phyloP scores from a whole-genome alignment of 208 protist genomes.

The Lotmaria passim region DNA sequence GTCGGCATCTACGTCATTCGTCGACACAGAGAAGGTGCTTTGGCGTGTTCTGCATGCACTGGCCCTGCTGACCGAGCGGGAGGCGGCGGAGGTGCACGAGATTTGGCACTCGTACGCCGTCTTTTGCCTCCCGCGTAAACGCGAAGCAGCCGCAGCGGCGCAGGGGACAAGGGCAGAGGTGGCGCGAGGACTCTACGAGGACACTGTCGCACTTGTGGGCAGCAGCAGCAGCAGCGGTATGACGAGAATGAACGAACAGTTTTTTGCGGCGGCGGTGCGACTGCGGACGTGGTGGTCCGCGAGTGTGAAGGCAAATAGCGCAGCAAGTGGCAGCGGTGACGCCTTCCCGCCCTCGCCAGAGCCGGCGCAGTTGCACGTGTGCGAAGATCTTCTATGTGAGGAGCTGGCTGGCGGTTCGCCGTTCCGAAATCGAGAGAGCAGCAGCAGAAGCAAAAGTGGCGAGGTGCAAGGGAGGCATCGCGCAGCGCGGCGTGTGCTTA shows the following conservation, averaged over 20 bases:
- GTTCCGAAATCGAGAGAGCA: background rate
- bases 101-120: constrained; percentile 2
- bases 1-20: too few species aligned
- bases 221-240: background rate
- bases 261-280: constrained; percentile 9
- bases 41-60: constrained; percentile 17
- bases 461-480: background rate
- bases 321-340: background rate
- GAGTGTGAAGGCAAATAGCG: background rate
- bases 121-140: too few species aligned
- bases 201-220: background rate
- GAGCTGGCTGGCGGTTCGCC: background rate
- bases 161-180: constrained; percentile 4
- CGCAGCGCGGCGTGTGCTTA: background rate
- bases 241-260: background rate
- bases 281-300: constrained; percentile 23
- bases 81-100: constrained; percentile 28
- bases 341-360: background rate
- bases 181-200: constrained; percentile 5
- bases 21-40: background rate
- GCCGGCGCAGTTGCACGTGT: constrained; percentile 14
- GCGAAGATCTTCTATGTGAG: constrained; percentile 16
- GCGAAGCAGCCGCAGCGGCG: background rate
- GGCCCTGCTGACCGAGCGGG: background rate
- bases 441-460: background rate